Percentiles rank a stretch among this genome's conserved stretches.
Conservation (phyloP, 129 eudicot genomes). For the Flaveria trinervia region DNA sequence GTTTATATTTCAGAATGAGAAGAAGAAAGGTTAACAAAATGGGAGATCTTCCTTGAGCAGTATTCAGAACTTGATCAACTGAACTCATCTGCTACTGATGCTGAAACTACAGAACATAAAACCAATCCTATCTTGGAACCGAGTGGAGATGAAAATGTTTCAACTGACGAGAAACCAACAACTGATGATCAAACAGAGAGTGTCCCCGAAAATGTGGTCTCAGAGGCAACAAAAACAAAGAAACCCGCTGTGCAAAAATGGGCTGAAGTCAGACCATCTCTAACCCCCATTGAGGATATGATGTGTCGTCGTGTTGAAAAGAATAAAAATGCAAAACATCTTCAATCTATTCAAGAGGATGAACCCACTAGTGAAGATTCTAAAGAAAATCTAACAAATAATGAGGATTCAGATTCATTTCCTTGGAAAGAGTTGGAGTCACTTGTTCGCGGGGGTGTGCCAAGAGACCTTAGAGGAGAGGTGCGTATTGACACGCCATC, state of each 20-base stretch:
- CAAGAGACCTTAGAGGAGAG: slow-evolving; percentile 93
- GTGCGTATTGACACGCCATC: slow-evolving; percentile 31
- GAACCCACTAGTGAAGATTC: slow-evolving; percentile 30
- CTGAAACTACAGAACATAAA: slow-evolving; percentile 44
- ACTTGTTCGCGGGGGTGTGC: slow-evolving; percentile 95
- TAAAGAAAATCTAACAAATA: slow-evolving; percentile 32
- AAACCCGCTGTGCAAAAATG: slow-evolving; percentile 53
- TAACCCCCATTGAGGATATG: slow-evolving; percentile 55
- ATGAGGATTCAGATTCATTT: slow-evolving; percentile 27
- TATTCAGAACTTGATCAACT: slow-evolving; percentile 34
- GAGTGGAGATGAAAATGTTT: slow-evolving; percentile 40
- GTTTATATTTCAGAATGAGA: slow-evolving; percentile 72
- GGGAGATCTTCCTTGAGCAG: slow-evolving; percentile 81
- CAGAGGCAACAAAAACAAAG: slow-evolving; percentile 39
- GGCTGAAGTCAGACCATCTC: slow-evolving; percentile 69
- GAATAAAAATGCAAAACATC: slow-evolving; percentile 26
- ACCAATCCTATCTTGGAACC: slow-evolving; percentile 36
- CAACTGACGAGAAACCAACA: slow-evolving; percentile 37
- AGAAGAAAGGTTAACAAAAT: slow-evolving; percentile 80
- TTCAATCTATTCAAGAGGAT: slow-evolving; percentile 43
- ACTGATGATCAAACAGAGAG: slow-evolving; percentile 34
- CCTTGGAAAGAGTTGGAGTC: slow-evolving; percentile 75
- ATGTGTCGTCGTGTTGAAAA: slow-evolving; percentile 63
- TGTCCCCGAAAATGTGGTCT: slow-evolving; percentile 21
- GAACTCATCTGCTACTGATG: slow-evolving; percentile 26